phyloP scores from a whole-genome alignment of 805 yeast species.

The Yamadazyma endophytica region DNA sequence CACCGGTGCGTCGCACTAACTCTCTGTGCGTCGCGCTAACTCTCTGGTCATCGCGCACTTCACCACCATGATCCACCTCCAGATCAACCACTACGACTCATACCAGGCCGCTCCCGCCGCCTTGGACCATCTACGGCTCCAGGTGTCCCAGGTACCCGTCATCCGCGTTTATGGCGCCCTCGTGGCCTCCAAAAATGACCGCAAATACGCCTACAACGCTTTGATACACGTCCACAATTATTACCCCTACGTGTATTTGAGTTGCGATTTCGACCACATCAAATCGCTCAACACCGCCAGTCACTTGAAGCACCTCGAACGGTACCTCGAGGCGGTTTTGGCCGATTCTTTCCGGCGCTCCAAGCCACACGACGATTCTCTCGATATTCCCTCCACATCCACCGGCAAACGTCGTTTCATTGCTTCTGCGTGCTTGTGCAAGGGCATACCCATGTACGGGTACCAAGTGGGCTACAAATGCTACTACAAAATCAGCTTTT shows the following conservation, averaged over 20 bases:
- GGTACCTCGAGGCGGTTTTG: slow-evolving; percentile 42
- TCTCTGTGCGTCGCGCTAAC: no score
- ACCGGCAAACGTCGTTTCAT: slow-evolving; percentile 36
- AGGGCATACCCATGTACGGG: slow-evolving; percentile 83
- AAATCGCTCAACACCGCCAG: not conserved
- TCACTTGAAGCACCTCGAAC: slow-evolving; percentile 32
- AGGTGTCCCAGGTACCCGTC: slow-evolving; percentile 60
- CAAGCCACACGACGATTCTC: slow-evolving; percentile 2
- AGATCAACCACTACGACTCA: slow-evolving; percentile 61
- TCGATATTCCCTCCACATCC: slow-evolving; percentile 5
- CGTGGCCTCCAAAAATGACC: slow-evolving; percentile 47
- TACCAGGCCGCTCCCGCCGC: slow-evolving; percentile 55
- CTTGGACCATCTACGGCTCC: slow-evolving; percentile 43
- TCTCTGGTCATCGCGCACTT: no score
- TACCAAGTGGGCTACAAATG: slow-evolving; percentile 61
- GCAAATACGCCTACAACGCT: slow-evolving; percentile 17
- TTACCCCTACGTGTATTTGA: slow-evolving; percentile 75
- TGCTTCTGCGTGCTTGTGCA: slow-evolving; percentile 60
- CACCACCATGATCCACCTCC: slow-evolving; percentile 40
- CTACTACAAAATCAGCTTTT: slow-evolving; percentile 63
- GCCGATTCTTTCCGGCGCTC: slow-evolving; percentile 16
- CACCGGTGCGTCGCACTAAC: no score
- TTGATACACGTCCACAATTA: slow-evolving; percentile 76
- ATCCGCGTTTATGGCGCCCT: slow-evolving; percentile 73
- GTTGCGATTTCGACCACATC: slow-evolving; percentile 42